Conservation (phyloP, 306 rosid species). For the Prosopis cineraria region DNA sequence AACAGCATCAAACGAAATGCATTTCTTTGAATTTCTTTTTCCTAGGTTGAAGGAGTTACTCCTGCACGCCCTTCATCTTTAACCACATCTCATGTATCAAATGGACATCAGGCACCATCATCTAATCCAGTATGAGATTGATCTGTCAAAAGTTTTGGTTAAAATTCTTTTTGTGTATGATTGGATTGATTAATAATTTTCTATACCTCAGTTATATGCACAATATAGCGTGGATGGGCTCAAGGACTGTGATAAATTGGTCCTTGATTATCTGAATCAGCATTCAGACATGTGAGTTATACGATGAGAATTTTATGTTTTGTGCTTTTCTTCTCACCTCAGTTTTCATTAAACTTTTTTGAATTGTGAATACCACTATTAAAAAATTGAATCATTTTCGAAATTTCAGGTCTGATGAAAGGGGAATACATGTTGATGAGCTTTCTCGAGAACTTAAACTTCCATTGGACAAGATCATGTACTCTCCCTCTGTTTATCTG, state of each 20-base stretch:
- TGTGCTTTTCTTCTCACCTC: slow-evolving; percentile 4
- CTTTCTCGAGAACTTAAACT: slow-evolving; percentile 73
- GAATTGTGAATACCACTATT: neutral
- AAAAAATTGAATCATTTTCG: neutral
- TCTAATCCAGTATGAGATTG: slow-evolving; percentile 57
- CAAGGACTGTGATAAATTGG: slow-evolving; percentile 67
- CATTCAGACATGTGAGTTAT: slow-evolving; percentile 77
- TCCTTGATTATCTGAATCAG: slow-evolving; percentile 75
- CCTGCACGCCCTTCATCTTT: slow-evolving; percentile 40
- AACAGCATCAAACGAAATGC: slow-evolving; percentile 6
- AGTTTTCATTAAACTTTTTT: slow-evolving; percentile 9
- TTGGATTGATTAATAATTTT: slow-evolving; percentile 29
- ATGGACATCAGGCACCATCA: slow-evolving; percentile 53
- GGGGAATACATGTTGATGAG: slow-evolving; percentile 75
- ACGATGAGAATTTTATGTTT: neutral
- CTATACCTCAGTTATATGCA: slow-evolving; percentile 54
- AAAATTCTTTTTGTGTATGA: slow-evolving; percentile 14
- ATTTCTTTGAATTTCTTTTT: neutral
- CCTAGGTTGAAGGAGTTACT: slow-evolving; percentile 56
- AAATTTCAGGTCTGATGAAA: slow-evolving; percentile 66
- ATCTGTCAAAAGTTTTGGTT: neutral
- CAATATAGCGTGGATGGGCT: slow-evolving; percentile 62
- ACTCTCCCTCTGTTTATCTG: slow-evolving; percentile 28
- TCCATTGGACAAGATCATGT: slow-evolving; percentile 80
- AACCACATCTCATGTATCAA: slow-evolving; percentile 45